Conservation (phyloP, 352 stramenopile genomes). For the Aphanomyces stellatus region DNA sequence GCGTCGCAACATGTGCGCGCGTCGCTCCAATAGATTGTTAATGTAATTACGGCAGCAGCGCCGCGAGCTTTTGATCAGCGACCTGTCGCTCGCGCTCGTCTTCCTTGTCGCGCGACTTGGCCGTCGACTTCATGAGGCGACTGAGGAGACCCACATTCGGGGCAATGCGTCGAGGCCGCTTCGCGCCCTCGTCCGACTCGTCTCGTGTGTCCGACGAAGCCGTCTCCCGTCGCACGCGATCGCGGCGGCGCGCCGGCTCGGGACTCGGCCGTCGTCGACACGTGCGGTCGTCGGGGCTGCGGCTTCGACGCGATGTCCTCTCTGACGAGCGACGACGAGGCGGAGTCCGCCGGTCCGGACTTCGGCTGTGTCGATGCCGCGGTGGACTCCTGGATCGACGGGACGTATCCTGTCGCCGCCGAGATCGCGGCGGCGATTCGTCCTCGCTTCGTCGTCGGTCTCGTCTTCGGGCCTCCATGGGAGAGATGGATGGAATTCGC, state of each 20-base stretch:
- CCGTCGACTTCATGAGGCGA: conserved; percentile 15
- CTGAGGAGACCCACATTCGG: conserved; percentile 6
- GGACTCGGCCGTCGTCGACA: not conserved
- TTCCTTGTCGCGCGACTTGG: conserved; percentile 16
- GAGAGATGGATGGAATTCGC: no score
- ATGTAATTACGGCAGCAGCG: not conserved
- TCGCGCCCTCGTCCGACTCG: not conserved
- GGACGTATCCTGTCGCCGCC: not conserved
- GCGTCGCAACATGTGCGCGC: not conserved
- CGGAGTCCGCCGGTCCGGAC: not conserved
- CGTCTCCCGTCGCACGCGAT: not conserved
- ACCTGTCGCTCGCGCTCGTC: conserved; percentile 19
- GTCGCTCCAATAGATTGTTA: no score
- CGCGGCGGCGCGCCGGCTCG: not conserved
- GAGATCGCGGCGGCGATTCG: not conserved
- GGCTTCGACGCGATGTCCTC: not conserved
- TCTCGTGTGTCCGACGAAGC: not conserved
- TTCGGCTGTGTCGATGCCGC: not conserved
- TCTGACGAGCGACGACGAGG: not conserved
- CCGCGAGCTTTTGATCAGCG: conserved; percentile 12
- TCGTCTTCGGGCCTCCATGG: no score
- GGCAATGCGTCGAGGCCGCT: not conserved
- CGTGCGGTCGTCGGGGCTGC: not conserved
- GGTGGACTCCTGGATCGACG: not conserved
- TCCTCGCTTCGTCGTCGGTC: not conserved